Base-by-base conservation (phyloP, 108 stramenopile genomes). In the Ochromonas danica region DNA sequence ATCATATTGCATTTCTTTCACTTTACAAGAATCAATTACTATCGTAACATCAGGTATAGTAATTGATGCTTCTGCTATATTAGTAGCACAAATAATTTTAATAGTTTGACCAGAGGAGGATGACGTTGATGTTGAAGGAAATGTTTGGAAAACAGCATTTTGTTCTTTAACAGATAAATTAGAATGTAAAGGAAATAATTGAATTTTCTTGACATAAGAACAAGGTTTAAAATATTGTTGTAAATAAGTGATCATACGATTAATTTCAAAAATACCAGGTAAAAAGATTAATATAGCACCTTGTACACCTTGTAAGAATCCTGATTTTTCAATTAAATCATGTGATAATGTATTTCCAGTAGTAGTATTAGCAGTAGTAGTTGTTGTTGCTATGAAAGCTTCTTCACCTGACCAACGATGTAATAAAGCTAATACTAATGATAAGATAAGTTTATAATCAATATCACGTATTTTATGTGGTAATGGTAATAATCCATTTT, bases 61-160 rank as follows among this genome's bases (percentile, higher is more conserved):
- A 6, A 75, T 36, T 3, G 72, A 75, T 10, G 72, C 72, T 41
- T 75, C 72, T 41, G 72, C 72, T 36, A 75, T 33, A 41, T 75
- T 75, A 6, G 72, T 75, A 27, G 40, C 40, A 33, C 14, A n/a
- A 3, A 75, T 33, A 41, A 75, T 41, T 27, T 36, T 27, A 38
- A 75, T 36, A 10, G 17, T 33, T 6, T 41, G 6, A 14, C 40
- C 40, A 51, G 6, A 14, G n/a, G n/a, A n/a, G n/a, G n/a, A n/a
- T n/a, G n/a, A n/a, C n/a, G n/a, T n/a, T n/a, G n/a, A n/a, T n/a
- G n/a, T n/a, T n/a, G n/a, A n/a, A 6, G 36, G 72, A 27, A 41
- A 6, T 31, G 72, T 3, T 41, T 27, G 40, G 40, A 75, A 75
- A 6, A 75, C 40, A 3, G 3, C 10, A 3, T 41, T 38, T 36